Conservation (phyloP, 78 protist species). For the Emiliania huxleyi region DNA sequence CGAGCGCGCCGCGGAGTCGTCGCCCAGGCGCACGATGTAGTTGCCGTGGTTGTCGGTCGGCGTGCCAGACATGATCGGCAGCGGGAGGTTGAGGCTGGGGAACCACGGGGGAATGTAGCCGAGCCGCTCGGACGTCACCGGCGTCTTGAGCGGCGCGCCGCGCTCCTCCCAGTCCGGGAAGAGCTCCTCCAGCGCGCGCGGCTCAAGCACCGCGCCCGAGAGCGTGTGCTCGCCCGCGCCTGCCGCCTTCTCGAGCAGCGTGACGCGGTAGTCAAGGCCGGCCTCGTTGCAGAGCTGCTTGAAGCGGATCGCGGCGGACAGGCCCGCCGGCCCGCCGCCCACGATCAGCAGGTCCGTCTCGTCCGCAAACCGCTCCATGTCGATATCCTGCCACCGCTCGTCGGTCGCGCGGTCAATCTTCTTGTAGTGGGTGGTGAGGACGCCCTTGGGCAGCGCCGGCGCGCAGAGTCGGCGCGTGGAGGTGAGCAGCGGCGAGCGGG, state of each 20-base stretch:
- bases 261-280: slow-evolving; percentile 66
- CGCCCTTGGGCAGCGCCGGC: neutral
- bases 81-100: slow-evolving; percentile 21
- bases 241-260: slow-evolving; percentile 91
- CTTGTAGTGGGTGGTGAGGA: slow-evolving; percentile 20
- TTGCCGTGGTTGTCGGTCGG: slow-evolving; percentile 89
- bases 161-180: slow-evolving; percentile 90
- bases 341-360: slow-evolving; percentile 87
- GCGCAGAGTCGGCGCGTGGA: too few relatives aligned
- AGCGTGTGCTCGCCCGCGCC: slow-evolving; percentile 87
- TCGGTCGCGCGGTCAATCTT: neutral
- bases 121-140: slow-evolving; percentile 77
- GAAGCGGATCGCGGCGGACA: slow-evolving; percentile 92
- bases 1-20: too few relatives aligned
- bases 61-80: slow-evolving; percentile 36
- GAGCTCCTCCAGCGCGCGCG: slow-evolving; percentile 88
- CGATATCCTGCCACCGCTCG: neutral
- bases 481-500: too few relatives aligned
- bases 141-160: slow-evolving; percentile 86
- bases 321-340: slow-evolving; percentile 99
- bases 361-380: neutral
- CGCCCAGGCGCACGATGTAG: slow-evolving; percentile 87
- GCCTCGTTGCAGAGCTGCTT: slow-evolving; percentile 79
- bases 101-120: slow-evolving; percentile 61
- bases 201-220: slow-evolving; percentile 93